Evolutionary conservation across 1,284 basidiomycete genomes (phyloP).

Genomic region (Trichosporon sp.): DNA sequence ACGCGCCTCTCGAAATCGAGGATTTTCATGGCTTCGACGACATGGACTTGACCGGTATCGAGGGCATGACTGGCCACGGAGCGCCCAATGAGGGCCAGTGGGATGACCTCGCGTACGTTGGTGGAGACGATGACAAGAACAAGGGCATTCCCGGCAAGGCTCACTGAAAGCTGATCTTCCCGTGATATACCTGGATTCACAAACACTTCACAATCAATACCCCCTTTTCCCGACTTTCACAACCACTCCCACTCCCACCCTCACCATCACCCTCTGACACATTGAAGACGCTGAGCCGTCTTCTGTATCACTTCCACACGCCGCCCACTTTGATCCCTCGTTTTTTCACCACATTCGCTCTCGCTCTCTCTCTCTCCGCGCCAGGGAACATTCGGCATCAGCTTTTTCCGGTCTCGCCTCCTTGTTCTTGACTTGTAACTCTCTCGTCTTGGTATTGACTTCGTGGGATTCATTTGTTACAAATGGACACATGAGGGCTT

Average conservation of each 20-base stretch:
- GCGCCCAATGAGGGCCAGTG: conserved; percentile 25
- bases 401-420: not conserved
- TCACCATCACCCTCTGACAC: too few species aligned
- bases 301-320: not conserved
- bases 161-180: not conserved
- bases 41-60: conserved; percentile 36
- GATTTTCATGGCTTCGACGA: conserved; percentile 36
- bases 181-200: not conserved
- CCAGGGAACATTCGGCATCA: not conserved
- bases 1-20: conserved; percentile 24
- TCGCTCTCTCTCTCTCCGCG: not conserved
- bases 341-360: not conserved
- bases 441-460: conserved; percentile 1
- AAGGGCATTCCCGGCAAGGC: not conserved
- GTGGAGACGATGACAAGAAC: conserved; percentile 7
- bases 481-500: not conserved
- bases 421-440: conserved; percentile 3
- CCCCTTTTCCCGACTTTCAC: not conserved
- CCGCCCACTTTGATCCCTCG: not conserved
- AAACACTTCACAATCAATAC: not conserved
- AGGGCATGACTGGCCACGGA: conserved; percentile 23
- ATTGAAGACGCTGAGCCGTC: not conserved
- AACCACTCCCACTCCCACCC: not conserved
- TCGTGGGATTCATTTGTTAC: not conserved
- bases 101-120: conserved; percentile 26